Conservation (phyloP, 2,329 filamentous ascomycete species). For the Aspergillus uvarum region DNA sequence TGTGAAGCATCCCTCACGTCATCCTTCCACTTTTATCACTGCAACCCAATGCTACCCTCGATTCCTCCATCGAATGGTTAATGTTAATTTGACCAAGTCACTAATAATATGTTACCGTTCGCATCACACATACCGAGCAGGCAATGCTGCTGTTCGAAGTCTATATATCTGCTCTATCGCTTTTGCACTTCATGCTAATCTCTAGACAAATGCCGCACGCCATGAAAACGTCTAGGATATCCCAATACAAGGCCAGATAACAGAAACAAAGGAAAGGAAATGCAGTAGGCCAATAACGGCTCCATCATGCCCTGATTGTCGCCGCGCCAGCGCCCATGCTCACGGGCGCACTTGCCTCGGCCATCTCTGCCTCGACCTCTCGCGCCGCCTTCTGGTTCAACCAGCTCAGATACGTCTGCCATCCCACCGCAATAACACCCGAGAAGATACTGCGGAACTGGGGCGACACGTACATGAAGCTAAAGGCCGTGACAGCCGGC, state of each 20-base stretch:
- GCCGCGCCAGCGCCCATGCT: conserved; percentile 13
- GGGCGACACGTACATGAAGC: conserved; percentile 76
- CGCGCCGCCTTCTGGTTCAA: conserved; percentile 72
- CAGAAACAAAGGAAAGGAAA: neutral
- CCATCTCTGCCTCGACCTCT: conserved; percentile 46
- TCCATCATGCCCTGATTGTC: conserved; percentile 18
- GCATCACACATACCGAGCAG: neutral
- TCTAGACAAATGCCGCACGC: conserved; percentile 10
- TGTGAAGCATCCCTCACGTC: conserved; percentile 7
- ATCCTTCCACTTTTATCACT: neutral
- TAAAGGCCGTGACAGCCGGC: conserved; percentile 84
- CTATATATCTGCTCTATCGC: conserved; percentile 6
- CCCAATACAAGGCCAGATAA: neutral
- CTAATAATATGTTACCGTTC: neutral
- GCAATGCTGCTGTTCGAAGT: neutral
- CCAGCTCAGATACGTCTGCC: conserved; percentile 87
- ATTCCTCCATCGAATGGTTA: neutral
- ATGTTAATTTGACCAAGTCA: neutral
- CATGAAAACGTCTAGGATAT: conserved; percentile 2
- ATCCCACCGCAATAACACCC: conserved; percentile 76
- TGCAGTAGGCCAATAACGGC: neutral
- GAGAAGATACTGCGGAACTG: conserved; percentile 80
- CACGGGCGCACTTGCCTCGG: conserved; percentile 16
- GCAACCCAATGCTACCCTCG: neutral
- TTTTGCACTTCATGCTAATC: conserved; percentile 6